Evolutionary conservation across 2,329 filamentous ascomycete species (phyloP).

Genomic region (Periconia sp.): DNA sequence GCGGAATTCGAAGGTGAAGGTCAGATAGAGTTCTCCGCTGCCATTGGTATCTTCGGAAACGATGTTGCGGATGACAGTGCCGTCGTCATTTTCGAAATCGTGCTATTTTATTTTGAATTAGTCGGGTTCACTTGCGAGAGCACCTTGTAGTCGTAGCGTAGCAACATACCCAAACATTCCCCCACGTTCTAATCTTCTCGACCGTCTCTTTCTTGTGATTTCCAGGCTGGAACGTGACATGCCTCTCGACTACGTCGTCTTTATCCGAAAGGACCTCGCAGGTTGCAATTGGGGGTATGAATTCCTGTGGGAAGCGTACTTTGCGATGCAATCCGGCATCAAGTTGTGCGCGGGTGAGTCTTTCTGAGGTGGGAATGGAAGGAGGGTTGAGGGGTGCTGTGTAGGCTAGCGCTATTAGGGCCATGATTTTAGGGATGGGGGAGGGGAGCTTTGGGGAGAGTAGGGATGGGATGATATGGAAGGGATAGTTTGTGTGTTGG

Average conservation of each 20-base stretch:
- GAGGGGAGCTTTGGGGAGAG: too few species aligned
- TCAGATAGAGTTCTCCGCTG: slow-evolving; percentile 45
- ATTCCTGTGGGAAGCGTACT: slow-evolving; percentile 49
- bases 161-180: slow-evolving; percentile 43
- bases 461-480: not conserved
- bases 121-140: not conserved
- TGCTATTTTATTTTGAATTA: slow-evolving; percentile 32
- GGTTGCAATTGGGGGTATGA: slow-evolving; percentile 47
- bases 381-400: slow-evolving; percentile 42
- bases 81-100: slow-evolving; percentile 49
- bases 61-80: slow-evolving; percentile 48
- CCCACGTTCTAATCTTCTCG: slow-evolving; percentile 44
- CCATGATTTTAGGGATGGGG: slow-evolving; percentile 31
- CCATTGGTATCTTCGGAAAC: slow-evolving; percentile 43
- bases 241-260: slow-evolving; percentile 36
- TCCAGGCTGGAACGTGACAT: slow-evolving; percentile 45
- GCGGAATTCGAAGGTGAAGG: slow-evolving; percentile 50
- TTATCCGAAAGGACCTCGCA: slow-evolving; percentile 46
- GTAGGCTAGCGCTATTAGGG: not conserved
- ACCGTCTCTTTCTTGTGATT: slow-evolving; percentile 29
- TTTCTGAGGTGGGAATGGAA: slow-evolving; percentile 26
- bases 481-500: not conserved
- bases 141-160: not conserved
- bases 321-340: slow-evolving; percentile 52
- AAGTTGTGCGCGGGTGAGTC: slow-evolving; percentile 42